Evolutionary conservation across 192 early-diverging fungal species (phyloP).

Genomic region (Powellomyces hirtus): DNA sequence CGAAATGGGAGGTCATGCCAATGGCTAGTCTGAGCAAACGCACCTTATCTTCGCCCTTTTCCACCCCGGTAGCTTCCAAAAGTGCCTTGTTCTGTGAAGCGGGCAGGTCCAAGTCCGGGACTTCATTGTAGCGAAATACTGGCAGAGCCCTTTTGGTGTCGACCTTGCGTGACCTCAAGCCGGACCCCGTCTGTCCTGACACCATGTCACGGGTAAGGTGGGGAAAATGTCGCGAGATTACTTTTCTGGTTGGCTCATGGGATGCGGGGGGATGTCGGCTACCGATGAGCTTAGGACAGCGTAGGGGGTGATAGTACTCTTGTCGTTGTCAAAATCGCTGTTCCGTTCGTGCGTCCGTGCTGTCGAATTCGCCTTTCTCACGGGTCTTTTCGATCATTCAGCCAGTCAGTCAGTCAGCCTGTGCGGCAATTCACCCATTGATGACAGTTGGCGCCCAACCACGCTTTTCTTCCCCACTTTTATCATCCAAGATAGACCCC

Average conservation of each 20-base stretch:
- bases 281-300: neutral
- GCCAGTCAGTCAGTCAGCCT: no score
- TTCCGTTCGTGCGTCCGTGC: no score
- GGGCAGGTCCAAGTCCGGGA: conserved; percentile 79
- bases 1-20: no score
- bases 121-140: conserved; percentile 77
- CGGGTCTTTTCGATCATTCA: no score
- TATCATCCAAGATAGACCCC: no score
- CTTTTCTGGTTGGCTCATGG: conserved; percentile 24
- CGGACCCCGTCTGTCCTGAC: conserved; percentile 19
- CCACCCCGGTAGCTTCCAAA: conserved; percentile 86
- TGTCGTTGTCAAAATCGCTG: conserved; percentile 11
- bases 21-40: no score
- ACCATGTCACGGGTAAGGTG: conserved; percentile 16
- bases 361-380: no score
- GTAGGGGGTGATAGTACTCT: conserved; percentile 14
- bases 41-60: conserved; percentile 96
- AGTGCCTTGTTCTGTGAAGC: conserved; percentile 63
- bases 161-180: conserved; percentile 69
- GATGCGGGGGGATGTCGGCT: conserved; percentile 5
- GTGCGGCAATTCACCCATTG: no score
- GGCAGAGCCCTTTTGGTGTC: conserved; percentile 79
- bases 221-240: conserved; percentile 29
- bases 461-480: no score
- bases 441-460: no score